A percentile compares a stretch with the other conserved stretches of the same genome.
phyloP scores from a whole-genome alignment of 1,284 basidiomycete genomes.

The Vanrija sp. region DNA sequence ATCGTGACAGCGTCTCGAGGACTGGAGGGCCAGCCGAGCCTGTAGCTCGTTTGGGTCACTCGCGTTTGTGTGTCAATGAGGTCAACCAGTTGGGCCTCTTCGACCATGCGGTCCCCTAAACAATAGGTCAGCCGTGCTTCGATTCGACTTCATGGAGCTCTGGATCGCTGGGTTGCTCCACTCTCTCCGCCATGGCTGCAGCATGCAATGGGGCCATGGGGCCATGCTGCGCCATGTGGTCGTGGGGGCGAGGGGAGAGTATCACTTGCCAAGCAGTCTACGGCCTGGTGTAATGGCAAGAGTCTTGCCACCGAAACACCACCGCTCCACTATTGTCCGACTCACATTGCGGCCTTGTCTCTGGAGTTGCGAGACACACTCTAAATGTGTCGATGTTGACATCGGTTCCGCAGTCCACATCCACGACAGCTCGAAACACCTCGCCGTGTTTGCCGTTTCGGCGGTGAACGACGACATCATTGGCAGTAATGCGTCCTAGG shows the following conservation, averaged over 20 bases:
- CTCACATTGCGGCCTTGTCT: slow-evolving; percentile 70
- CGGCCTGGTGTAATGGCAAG: too few species aligned
- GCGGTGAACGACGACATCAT: slow-evolving; percentile 50
- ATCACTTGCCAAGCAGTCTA: not conserved
- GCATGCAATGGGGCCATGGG: too few species aligned
- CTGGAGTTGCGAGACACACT: slow-evolving; percentile 75
- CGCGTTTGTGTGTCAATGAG: slow-evolving; percentile 79
- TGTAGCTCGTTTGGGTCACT: slow-evolving; percentile 83
- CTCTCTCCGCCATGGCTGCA: too few species aligned
- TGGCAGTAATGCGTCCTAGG: slow-evolving; percentile 37
- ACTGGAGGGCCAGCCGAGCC: slow-evolving; percentile 93
- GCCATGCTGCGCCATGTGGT: too few species aligned
- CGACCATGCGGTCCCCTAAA: slow-evolving; percentile 82
- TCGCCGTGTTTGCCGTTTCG: slow-evolving; percentile 58
- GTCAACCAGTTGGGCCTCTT: slow-evolving; percentile 76
- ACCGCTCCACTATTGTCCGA: slow-evolving; percentile 1
- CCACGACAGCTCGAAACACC: slow-evolving; percentile 76
- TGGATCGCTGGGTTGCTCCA: too few species aligned
- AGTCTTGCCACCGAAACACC: not conserved
- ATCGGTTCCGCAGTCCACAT: slow-evolving; percentile 65
- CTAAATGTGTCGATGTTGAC: slow-evolving; percentile 73
- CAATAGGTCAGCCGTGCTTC: not conserved
- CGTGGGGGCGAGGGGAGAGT: too few species aligned
- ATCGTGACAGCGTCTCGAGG: slow-evolving; percentile 91
- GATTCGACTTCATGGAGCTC: too few species aligned